A percentile compares a stretch with the other conserved stretches of the same genome.
phyloP scores from a whole-genome alignment of 768 basidiomycete species.

The Trametes cubensis region DNA sequence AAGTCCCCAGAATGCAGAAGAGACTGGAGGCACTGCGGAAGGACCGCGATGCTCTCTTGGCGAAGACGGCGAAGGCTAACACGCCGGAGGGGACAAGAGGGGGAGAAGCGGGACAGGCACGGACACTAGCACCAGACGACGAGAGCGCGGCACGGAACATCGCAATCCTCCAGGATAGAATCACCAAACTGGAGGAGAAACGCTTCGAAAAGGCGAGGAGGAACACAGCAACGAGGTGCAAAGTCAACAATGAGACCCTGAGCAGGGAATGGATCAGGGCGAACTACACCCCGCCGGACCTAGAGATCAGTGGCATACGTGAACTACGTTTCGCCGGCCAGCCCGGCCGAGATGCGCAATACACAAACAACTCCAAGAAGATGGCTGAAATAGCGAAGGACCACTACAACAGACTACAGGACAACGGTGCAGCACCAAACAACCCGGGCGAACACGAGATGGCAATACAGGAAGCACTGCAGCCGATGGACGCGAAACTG shows the following conservation, averaged over 20 bases:
- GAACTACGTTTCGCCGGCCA: too few relatives aligned
- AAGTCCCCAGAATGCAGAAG: neutral
- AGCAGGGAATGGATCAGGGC: neutral
- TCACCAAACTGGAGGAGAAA: neutral
- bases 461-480: neutral
- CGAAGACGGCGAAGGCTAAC: neutral
- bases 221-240: neutral
- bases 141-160: too few relatives aligned
- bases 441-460: neutral
- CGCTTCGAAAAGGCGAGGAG: neutral
- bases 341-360: too few relatives aligned
- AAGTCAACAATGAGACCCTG: neutral
- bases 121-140: neutral
- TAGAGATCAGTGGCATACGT: too few relatives aligned
- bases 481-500: too few relatives aligned
- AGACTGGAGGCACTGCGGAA: neutral
- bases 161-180: neutral
- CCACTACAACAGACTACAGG: neutral
- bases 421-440: too few relatives aligned
- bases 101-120: neutral
- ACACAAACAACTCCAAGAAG: neutral
- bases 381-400: neutral
- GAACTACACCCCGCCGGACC: too few relatives aligned
- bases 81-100: neutral
- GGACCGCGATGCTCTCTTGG: neutral